Evolutionary conservation across 2,329 filamentous ascomycete species (phyloP).

Genomic region (Colletotrichum shisoi): DNA sequence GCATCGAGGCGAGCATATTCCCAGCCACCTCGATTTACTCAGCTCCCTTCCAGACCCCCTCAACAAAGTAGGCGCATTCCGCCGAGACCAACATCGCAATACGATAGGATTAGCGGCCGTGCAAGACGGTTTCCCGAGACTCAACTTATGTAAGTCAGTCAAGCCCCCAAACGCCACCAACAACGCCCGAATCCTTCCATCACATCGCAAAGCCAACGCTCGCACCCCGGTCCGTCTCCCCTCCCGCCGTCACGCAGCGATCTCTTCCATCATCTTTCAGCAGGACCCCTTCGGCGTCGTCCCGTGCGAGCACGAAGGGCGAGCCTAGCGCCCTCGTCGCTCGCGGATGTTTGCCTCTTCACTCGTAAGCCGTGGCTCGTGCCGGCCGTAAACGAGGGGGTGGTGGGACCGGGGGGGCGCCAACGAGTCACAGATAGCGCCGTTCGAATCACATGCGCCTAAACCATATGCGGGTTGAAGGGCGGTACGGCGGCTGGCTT

Average conservation of each 20-base stretch:
- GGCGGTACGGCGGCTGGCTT: constrained; percentile 24
- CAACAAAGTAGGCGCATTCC: constrained; percentile 5
- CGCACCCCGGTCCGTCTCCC: constrained; percentile 7
- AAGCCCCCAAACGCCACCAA: constrained; percentile 25
- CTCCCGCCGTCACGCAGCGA: constrained; percentile 20
- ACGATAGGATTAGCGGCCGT: background rate
- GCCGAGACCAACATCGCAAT: constrained; percentile 19
- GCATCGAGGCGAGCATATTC: constrained; percentile 9
- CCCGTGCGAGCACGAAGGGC: constrained; percentile 22
- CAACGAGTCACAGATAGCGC: constrained; percentile 39
- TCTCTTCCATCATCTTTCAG: background rate
- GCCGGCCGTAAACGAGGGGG: constrained; percentile 34
- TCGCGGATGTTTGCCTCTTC: constrained; percentile 8
- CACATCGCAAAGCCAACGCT: constrained; percentile 8
- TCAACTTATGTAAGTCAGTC: constrained; percentile 25
- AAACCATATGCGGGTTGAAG: constrained; percentile 34
- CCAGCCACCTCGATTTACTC: constrained; percentile 10
- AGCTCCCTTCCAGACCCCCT: background rate
- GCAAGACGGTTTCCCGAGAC: background rate
- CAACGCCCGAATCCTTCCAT: constrained; percentile 13
- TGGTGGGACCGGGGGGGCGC: constrained; percentile 5
- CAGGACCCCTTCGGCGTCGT: constrained; percentile 22
- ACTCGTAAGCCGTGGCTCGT: constrained; percentile 35
- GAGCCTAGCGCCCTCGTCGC: constrained; percentile 26
- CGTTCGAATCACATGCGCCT: constrained; percentile 38